Conservation (phyloP, 129 eudicot species). For the Glebionis coronaria region DNA sequence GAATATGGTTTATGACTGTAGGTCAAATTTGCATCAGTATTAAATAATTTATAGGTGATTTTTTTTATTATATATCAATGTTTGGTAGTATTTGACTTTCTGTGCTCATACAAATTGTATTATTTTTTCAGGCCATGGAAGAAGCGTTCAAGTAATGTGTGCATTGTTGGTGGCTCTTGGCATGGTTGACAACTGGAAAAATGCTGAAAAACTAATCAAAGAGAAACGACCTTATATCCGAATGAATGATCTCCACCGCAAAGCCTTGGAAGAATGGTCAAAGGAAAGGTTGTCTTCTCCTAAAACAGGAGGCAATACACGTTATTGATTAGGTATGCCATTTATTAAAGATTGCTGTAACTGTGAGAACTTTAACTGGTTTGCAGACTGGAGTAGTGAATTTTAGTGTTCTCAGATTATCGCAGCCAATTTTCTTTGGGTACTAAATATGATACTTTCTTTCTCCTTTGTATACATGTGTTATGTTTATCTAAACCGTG, state of each 20-base stretch:
- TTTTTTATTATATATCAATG: not conserved
- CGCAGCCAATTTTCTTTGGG: not conserved
- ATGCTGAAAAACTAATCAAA: constrained; percentile 63
- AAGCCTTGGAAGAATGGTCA: constrained; percentile 86
- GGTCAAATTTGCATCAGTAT: constrained; percentile 7
- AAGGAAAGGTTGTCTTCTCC: constrained; percentile 62
- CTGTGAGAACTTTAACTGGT: constrained; percentile 4
- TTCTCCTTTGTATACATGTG: constrained; percentile 1
- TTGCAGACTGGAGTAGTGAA: constrained; percentile 1
- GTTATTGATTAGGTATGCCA: constrained; percentile 24
- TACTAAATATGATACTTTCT: not conserved
- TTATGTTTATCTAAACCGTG: constrained; percentile 2
- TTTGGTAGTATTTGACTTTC: not conserved
- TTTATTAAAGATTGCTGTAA: constrained; percentile 5
- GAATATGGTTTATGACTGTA: not conserved
- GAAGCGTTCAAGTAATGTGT: constrained; percentile 90
- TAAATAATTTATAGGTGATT: not conserved
- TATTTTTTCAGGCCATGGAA: constrained; percentile 66
- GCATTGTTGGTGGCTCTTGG: constrained; percentile 78
- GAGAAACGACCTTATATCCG: constrained; percentile 67
- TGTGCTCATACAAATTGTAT: not conserved
- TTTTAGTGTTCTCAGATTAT: not conserved
- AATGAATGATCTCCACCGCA: constrained; percentile 78
- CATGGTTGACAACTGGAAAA: constrained; percentile 83
- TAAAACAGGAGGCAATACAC: constrained; percentile 23